These are phyloP conservation scores for Backusella tarrabulga DNA, from an alignment of 192 early-diverging fungal genomes.

Conservation along the genomic window DNA sequence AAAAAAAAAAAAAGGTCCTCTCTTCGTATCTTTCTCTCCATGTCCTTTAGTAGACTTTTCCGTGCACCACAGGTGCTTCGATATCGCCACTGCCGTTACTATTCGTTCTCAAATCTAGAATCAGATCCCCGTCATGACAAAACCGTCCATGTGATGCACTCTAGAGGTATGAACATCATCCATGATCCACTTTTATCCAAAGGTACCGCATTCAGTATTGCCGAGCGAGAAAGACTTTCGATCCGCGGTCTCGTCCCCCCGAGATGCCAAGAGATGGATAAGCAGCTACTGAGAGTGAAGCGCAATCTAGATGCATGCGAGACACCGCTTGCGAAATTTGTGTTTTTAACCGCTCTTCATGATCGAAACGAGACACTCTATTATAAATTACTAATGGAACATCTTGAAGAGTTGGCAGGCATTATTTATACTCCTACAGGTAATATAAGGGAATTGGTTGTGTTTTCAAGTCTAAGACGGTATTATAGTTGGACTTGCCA, in stretches of 20 bases:
- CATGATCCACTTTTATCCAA: constrained; percentile 54
- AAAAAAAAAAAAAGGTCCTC: too few species aligned
- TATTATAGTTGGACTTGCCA: constrained; percentile 43
- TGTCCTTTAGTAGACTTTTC: background rate
- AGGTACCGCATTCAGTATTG: constrained; percentile 49
- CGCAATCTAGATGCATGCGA: constrained; percentile 45
- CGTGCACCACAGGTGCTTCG: background rate
- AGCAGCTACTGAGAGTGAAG: constrained; percentile 49
- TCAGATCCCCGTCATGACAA: constrained; percentile 34
- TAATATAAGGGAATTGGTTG: background rate
- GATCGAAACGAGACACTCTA: constrained; percentile 82
- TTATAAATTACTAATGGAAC: constrained; percentile 74
- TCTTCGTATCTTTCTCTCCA: background rate
- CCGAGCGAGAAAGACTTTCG: constrained; percentile 49
- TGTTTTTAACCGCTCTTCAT: constrained; percentile 79
- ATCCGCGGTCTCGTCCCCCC: constrained; percentile 54
- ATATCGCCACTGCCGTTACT: background rate
- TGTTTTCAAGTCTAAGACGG: background rate
- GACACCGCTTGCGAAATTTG: constrained; percentile 77
- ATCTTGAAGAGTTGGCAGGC: constrained; percentile 63
- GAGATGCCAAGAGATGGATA: constrained; percentile 53
- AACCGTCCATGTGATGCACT: constrained; percentile 27
- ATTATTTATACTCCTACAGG: constrained; percentile 46
- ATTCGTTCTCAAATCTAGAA: background rate
- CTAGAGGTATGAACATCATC: constrained; percentile 47